Conservation (phyloP, 2,329 filamentous ascomycete genomes). For the Coniella lustricola region DNA sequence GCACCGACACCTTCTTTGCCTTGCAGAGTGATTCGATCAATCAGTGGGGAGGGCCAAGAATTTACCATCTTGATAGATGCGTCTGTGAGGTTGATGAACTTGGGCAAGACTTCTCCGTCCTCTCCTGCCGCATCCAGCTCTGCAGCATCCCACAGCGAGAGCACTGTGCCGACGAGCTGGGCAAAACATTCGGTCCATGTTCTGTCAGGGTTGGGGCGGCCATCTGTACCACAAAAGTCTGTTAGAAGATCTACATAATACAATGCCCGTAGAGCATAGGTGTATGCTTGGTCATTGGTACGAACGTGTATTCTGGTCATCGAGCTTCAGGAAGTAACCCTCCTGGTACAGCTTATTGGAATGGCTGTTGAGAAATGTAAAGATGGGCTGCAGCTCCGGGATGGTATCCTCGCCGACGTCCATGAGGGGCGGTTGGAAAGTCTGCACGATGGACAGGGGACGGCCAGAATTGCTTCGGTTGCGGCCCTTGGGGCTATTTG, state of each 20-base stretch:
- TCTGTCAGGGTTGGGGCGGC: slow-evolving; percentile 75
- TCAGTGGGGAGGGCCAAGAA: background rate
- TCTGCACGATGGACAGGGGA: slow-evolving; percentile 78
- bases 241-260: background rate
- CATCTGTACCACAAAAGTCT: slow-evolving; percentile 51
- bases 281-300: slow-evolving; percentile 20
- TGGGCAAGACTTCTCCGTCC: slow-evolving; percentile 49
- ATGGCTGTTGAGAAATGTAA: slow-evolving; percentile 89
- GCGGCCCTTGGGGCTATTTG: slow-evolving; percentile 34
- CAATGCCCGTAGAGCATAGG: background rate
- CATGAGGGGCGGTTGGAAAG: slow-evolving; percentile 80
- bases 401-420: slow-evolving; percentile 68
- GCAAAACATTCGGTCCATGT: slow-evolving; percentile 97
- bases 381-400: slow-evolving; percentile 89
- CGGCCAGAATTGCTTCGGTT: slow-evolving; percentile 49
- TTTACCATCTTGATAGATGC: slow-evolving; percentile 95
- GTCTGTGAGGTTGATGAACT: slow-evolving; percentile 93
- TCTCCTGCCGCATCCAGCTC: slow-evolving; percentile 83
- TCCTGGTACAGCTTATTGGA: slow-evolving; percentile 96
- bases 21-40: too few species aligned
- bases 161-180: slow-evolving; percentile 87
- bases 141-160: slow-evolving; percentile 92
- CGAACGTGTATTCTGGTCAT: slow-evolving; percentile 88
- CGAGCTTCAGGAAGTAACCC: slow-evolving; percentile 93
- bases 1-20: too few species aligned